Evolutionary conservation across 2,329 filamentous ascomycete species (phyloP).

Genomic region (Claviceps quebecensis): DNA sequence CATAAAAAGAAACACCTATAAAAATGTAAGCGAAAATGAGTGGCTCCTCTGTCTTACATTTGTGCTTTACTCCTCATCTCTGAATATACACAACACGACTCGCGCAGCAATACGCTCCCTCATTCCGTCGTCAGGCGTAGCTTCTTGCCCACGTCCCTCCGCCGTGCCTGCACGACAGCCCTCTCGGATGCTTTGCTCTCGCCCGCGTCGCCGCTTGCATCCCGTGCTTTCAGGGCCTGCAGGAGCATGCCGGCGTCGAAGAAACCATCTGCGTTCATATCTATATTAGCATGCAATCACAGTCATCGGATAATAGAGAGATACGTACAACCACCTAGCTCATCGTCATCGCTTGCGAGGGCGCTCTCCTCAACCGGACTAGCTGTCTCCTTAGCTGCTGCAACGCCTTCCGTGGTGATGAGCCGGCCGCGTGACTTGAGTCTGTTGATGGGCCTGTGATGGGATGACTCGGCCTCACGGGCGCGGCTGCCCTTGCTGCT

Average conservation of each 20-base stretch:
- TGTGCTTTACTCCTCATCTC: background rate
- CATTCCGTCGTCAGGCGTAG: conserved; percentile 29
- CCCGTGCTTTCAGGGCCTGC: conserved; percentile 67
- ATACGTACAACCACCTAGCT: conserved; percentile 80
- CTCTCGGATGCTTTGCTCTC: conserved; percentile 43
- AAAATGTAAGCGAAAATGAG: too few species aligned
- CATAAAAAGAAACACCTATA: too few species aligned
- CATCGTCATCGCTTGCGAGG: conserved; percentile 69
- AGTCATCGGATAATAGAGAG: background rate
- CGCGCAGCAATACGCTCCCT: background rate
- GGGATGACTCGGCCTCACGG: conserved; percentile 34
- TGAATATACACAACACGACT: background rate
- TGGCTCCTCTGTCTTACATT: too few species aligned
- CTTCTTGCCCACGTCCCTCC: conserved; percentile 63
- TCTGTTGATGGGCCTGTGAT: conserved; percentile 27
- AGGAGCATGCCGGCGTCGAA: conserved; percentile 94
- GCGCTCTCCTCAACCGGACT: conserved; percentile 56
- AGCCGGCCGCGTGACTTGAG: conserved; percentile 61
- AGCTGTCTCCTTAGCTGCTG: conserved; percentile 30
- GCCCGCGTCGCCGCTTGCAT: conserved; percentile 35
- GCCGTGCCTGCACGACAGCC: conserved; percentile 42
- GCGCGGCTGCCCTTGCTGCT: conserved; percentile 33
- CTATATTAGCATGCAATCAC: conserved; percentile 13
- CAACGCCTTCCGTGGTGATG: conserved; percentile 41
- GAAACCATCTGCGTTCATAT: conserved; percentile 62